Evolutionary conservation across 2,329 filamentous ascomycete species (phyloP).

Genomic region (Beauveria sp.): DNA sequence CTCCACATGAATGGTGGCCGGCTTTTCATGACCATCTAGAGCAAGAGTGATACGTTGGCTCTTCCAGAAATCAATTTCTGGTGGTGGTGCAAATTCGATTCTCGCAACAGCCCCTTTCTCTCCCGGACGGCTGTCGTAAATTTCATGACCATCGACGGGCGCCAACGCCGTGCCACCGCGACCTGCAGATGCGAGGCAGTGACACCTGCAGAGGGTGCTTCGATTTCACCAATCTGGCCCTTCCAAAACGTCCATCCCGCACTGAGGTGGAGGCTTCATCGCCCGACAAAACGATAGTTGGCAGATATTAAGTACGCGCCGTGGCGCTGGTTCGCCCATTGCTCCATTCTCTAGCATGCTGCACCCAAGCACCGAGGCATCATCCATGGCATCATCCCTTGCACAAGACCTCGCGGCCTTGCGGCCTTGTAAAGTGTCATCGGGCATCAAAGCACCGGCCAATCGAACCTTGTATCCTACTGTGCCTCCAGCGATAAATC

Average conservation of each 20-base stretch:
- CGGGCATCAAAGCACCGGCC: too few relatives aligned
- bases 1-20: not conserved
- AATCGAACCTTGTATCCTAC: too few relatives aligned
- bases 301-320: not conserved
- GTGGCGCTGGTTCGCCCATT: not conserved
- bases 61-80: constrained; percentile 43
- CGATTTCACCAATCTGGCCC: not conserved
- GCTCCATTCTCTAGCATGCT: too few relatives aligned
- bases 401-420: too few relatives aligned
- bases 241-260: not conserved
- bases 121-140: constrained; percentile 33
- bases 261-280: not conserved
- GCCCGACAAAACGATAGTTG: not conserved
- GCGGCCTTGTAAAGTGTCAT: too few relatives aligned
- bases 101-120: constrained; percentile 24
- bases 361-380: too few relatives aligned
- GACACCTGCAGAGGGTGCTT: not conserved
- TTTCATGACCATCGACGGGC: constrained; percentile 26
- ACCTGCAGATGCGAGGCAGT: not conserved
- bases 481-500: too few relatives aligned
- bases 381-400: too few relatives aligned
- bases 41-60: not conserved
- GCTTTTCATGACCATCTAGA: not conserved
- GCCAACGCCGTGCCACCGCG: not conserved
- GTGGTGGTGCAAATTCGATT: constrained; percentile 53